phyloP scores from a whole-genome alignment of 805 yeast species.

The Torulaspora microellipsoides region DNA sequence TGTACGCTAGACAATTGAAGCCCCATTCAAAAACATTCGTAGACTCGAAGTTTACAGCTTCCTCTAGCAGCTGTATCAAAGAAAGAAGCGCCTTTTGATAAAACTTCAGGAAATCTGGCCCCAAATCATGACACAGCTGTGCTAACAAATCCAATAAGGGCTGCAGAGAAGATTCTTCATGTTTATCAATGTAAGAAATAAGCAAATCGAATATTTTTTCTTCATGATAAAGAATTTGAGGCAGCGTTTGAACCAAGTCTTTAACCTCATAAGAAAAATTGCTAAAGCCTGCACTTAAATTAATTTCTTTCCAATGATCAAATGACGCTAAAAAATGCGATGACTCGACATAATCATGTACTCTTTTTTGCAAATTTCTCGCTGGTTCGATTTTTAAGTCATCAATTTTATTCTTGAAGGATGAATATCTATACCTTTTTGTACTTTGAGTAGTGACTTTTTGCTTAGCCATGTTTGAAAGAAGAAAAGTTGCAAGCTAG shows the following conservation, averaged over 20 bases:
- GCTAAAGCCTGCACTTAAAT: constrained; percentile 66
- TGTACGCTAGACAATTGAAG: constrained; percentile 79
- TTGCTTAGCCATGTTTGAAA: constrained; percentile 31
- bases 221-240: constrained; percentile 76
- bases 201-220: constrained; percentile 53
- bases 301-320: constrained; percentile 85
- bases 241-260: constrained; percentile 59
- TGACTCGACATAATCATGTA: constrained; percentile 64
- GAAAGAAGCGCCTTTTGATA: constrained; percentile 50
- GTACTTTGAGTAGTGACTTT: constrained; percentile 50
- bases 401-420: constrained; percentile 83
- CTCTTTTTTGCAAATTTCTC: constrained; percentile 50
- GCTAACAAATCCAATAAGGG: constrained; percentile 76
- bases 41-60: constrained; percentile 46
- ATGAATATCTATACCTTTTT: constrained; percentile 58
- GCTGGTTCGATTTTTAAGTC: constrained; percentile 77
- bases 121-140: constrained; percentile 87
- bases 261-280: constrained; percentile 56
- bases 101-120: constrained; percentile 79
- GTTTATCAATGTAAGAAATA: constrained; percentile 41
- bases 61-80: constrained; percentile 43
- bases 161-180: constrained; percentile 70
- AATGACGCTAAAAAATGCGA: constrained; percentile 78
- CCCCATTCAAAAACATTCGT: constrained; percentile 72
- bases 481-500: too few relatives aligned